These are phyloP conservation scores for Chlamydomonas incerta DNA, from an alignment of 139 green algal genomes.

Conservation along the genomic window DNA sequence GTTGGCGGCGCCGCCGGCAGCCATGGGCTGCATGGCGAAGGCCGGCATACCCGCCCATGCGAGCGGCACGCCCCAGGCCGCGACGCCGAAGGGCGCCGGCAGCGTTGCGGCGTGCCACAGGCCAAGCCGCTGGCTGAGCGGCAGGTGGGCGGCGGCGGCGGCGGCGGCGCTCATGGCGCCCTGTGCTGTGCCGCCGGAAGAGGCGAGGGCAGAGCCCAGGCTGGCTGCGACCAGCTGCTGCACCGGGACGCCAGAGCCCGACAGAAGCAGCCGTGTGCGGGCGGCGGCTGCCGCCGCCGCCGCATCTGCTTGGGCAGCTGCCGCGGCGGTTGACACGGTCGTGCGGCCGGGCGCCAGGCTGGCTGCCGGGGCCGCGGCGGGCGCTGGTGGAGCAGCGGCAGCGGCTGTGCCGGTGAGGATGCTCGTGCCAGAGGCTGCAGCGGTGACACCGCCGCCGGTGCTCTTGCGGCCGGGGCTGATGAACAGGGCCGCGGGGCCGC, in stretches of 20 bases:
- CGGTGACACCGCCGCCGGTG: neutral
- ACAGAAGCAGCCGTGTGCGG: neutral
- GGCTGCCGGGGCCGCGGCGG: no score
- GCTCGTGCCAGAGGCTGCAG: neutral
- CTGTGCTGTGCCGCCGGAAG: neutral
- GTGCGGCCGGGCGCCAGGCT: no score
- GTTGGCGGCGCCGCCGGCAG: no score
- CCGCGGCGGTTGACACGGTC: no score
- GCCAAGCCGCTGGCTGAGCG: conserved; percentile 24
- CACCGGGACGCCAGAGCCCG: neutral
- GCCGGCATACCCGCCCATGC: neutral
- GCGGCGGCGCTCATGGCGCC: neutral
- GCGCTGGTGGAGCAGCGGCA: neutral
- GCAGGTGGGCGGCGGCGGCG: neutral
- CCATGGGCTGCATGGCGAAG: neutral
- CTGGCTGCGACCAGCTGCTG: conserved; percentile 16
- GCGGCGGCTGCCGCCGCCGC: neutral
- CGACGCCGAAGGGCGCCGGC: neutral
- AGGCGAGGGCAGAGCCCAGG: neutral
- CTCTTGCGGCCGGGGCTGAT: conserved; percentile 18
- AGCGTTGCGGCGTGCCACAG: neutral
- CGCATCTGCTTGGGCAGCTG: neutral
- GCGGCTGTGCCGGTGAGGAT: neutral
- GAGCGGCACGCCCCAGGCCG: conserved; percentile 15
- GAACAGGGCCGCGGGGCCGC: no score